Base-by-base conservation (phyloP, 495 filamentous ascomycete species). In the Pyrenula aspistea region DNA sequence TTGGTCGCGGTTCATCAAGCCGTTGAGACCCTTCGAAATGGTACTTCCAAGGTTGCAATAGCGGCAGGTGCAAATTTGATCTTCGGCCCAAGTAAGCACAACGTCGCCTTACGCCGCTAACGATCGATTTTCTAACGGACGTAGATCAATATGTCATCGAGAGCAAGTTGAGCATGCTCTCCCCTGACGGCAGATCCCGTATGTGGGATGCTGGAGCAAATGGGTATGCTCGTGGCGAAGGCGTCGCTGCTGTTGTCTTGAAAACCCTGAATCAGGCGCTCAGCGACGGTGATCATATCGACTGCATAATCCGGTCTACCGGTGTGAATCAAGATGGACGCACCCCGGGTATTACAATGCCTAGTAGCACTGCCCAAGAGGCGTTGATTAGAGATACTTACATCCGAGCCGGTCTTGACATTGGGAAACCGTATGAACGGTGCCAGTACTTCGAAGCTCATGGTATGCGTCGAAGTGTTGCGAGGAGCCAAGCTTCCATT, bases 61-160 rank as follows among this genome's bases (percentile, higher is more conserved):
- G 66, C 60, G 0, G 61, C 57, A 2, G 68, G 67, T 2, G 53
- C 61, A 15, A 72, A 73, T 47, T 53, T 68, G 1, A 60, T 73
- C 8, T 59, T 67, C 15, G 57, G 42, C 20, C 68, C 68, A 55
- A 57, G 61, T 53, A 53, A 20, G 2, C 12, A 19, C 50, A 52
- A 52, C 8, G 20, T 75, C 75, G 53, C 53, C 75, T 0, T 73
- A 67, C 20, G 64, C 67, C 0, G 75, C 68, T 0, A 74, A 74
- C 0, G 60, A 61, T 2, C 89, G 85, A 64, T 88, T 88, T 53
- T 79, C 86, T 0, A 89, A 88, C 22, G 25, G 4, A 24, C 1
- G 24, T 42, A 12, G 24, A 12, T 12, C 67, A 62, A 49, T 62
- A 64, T 11, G 59, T 60, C n/a, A 21, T 22, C 11, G 57, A 58